phyloP scores from a whole-genome alignment of 2,329 filamentous ascomycete genomes.

The Dothideomycetes sp. region DNA sequence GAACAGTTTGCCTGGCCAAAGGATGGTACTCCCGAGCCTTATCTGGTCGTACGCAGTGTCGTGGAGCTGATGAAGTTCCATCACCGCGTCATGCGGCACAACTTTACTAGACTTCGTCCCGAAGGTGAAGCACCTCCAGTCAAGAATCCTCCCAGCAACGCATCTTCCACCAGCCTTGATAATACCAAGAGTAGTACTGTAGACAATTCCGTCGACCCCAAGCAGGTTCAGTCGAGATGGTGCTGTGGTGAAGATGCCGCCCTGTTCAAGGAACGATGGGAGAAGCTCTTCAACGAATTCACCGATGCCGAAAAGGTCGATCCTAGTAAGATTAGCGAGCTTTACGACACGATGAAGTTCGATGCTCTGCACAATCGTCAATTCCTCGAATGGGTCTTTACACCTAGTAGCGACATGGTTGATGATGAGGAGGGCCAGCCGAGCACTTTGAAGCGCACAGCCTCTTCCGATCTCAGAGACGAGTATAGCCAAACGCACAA shows the following conservation, averaged over 20 bases:
- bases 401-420: conserved; percentile 68
- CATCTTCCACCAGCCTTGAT: conserved; percentile 33
- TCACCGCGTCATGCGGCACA: conserved; percentile 86
- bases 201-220: conserved; percentile 11
- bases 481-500: conserved; percentile 26
- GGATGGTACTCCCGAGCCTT: conserved; percentile 86
- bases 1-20: conserved; percentile 96
- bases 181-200: conserved; percentile 1
- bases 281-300: conserved; percentile 95
- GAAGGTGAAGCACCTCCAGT: conserved; percentile 46
- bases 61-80: conserved; percentile 98
- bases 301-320: conserved; percentile 96
- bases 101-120: conserved; percentile 69
- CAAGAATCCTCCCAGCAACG: conserved; percentile 36
- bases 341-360: conserved; percentile 99
- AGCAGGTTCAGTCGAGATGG: conserved; percentile 74
- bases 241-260: conserved; percentile 93
- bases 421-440: conserved; percentile 45
- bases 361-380: conserved; percentile 93
- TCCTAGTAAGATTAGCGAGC: conserved; percentile 94
- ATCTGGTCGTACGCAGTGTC: conserved; percentile 81
- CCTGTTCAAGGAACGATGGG: conserved; percentile 93
- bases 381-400: conserved; percentile 96
- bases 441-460: conserved; percentile 21
- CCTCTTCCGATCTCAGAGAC: conserved; percentile 24